Evolutionary conservation across 1,284 basidiomycete species (phyloP).

Genomic region (Fomitopsis pinicola): DNA sequence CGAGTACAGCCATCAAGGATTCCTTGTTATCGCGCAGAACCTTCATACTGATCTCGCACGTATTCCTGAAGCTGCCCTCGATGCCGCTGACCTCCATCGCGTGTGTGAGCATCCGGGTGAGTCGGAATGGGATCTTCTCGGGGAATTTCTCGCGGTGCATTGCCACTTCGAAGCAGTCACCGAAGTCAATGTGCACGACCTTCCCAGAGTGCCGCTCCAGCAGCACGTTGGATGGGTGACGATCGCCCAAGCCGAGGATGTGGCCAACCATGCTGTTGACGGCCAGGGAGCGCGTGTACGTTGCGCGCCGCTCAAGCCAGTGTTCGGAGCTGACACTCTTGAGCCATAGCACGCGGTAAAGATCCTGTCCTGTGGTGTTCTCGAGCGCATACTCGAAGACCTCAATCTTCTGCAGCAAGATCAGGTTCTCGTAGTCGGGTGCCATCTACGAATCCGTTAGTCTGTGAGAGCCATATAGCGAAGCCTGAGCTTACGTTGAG

Average conservation of each 20-base stretch:
- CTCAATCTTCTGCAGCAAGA: conserved; percentile 96
- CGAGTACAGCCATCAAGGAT: conserved; percentile 95
- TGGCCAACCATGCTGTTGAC: conserved; percentile 98
- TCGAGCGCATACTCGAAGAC: conserved; percentile 99
- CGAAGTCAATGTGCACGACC: conserved; percentile 93
- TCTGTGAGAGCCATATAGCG: not conserved
- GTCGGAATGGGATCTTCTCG: conserved; percentile 96
- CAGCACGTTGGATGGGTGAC: conserved; percentile 95
- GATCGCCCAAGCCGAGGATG: conserved; percentile 96
- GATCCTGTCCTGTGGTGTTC: conserved; percentile 97
- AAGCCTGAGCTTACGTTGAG: conserved; percentile 59
- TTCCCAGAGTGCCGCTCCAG: conserved; percentile 92
- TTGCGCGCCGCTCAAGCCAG: conserved; percentile 96
- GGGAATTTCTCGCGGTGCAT: conserved; percentile 99
- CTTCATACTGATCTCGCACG: conserved; percentile 96
- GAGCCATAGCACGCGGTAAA: conserved; percentile 98
- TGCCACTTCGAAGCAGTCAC: conserved; percentile 92
- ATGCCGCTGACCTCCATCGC: conserved; percentile 99
- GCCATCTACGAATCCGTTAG: conserved; percentile 72
- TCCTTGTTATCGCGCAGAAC: conserved; percentile 97
- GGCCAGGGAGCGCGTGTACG: conserved; percentile 93
- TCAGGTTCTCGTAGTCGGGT: conserved; percentile 95
- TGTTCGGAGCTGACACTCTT: conserved; percentile 95
- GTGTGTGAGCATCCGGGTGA: conserved; percentile 98
- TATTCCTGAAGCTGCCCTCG: conserved; percentile 94